Base-by-base conservation (phyloP, 495 filamentous ascomycete genomes). In the Cryomyces minteri region DNA sequence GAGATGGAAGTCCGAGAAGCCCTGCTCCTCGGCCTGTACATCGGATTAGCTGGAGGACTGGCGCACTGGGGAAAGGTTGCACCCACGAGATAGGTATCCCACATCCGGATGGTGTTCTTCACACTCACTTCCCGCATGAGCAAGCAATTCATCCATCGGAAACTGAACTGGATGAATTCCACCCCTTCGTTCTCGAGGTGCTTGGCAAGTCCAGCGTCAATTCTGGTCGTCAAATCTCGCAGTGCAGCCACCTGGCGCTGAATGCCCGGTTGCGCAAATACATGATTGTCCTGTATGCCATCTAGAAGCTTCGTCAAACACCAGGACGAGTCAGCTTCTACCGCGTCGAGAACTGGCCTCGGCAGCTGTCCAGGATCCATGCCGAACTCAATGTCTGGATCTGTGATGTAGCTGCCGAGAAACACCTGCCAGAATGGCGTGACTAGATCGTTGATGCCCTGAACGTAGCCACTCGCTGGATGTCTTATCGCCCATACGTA, bases 101-200 rank as follows among this genome's bases (percentile, higher is more conserved):
- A 98, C 90, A 98, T 98, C 50, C 90, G 69, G 52, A 96, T 94
- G 1, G 84, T 94, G 54, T 94, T 95, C 61, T 77, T 82, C 37
- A 98, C 85, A 60, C 79, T 93, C 48, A 98, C 82, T 62, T 98
- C 90, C 49, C 90, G 72, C 90, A 98, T 98, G 52, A 98, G 67
- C 48, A 98, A 71, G 56, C 90, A 98, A 55, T 98, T 98, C 90
- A 98, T 96, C 90, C 90, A 98, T 48, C 90, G 73, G 59, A 98
- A 98, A 59, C 85, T 93, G 58, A 98, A 98, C 58, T 98, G 90
- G 61, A 98, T 96, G 54, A 98, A 98, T 59, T 98, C 92, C 30
- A 98, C 86, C 8, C 82, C 79, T 58, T 96, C 84, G 25, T 71
- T 71, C 54, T 92, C 84, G 12, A 98, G 68, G 56, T 98, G 90